Percentiles rank a stretch among this genome's conserved stretches.
Conservation (phyloP, 441 rosid genomes). For the Raphanus hybrid region DNA sequence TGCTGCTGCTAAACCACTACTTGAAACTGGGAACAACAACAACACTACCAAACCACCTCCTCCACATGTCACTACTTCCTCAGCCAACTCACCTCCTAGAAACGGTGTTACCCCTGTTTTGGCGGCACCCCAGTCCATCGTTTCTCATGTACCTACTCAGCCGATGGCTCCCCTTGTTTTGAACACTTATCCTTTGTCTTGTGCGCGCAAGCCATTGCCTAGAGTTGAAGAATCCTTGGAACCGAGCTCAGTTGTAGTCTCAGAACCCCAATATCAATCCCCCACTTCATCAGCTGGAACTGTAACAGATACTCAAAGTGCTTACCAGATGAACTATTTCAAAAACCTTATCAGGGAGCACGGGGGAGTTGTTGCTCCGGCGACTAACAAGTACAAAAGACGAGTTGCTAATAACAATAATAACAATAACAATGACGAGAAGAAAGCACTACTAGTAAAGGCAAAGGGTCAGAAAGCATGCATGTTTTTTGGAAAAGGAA, state of each 20-base stretch:
- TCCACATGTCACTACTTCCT: constrained; percentile 11
- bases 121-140: constrained; percentile 24
- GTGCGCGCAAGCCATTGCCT: background rate
- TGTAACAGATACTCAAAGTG: constrained; percentile 15
- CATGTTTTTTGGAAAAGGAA: constrained; percentile 44
- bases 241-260: constrained; percentile 18
- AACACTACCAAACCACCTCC: constrained; percentile 16
- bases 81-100: constrained; percentile 12
- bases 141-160: constrained; percentile 4
- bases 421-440: background rate
- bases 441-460: constrained; percentile 5
- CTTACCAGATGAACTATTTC: constrained; percentile 39
- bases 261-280: constrained; percentile 9
- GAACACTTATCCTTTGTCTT: constrained; percentile 16
- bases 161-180: background rate
- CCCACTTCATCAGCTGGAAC: constrained; percentile 3
- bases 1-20: constrained; percentile 9
- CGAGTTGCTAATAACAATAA: constrained; percentile 15
- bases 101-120: constrained; percentile 19
- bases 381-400: constrained; percentile 26
- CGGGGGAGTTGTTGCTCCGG: constrained; percentile 47
- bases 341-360: constrained; percentile 69
- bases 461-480: constrained; percentile 48
- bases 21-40: background rate
- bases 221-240: constrained; percentile 9